Evolutionary conservation across 2,329 filamentous ascomycete genomes (phyloP).

Genomic region (Ambrosiella beaveri): DNA sequence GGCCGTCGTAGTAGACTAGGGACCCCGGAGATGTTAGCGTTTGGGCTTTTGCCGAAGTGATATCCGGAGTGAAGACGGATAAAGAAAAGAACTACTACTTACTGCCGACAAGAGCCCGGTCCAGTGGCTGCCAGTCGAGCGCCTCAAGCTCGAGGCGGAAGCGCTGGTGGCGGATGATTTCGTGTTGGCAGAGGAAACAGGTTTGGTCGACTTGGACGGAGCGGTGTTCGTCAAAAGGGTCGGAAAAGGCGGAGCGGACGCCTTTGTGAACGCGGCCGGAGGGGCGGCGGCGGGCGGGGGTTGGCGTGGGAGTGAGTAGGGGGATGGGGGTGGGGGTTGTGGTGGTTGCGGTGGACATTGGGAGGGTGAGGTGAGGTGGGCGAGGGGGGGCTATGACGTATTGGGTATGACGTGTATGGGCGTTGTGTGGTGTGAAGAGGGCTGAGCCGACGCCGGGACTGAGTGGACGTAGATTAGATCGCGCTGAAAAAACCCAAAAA

Average conservation of each 20-base stretch:
- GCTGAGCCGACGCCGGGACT: no score
- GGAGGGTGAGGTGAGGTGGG: neutral
- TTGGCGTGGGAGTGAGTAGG: neutral
- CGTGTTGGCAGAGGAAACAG: conserved; percentile 11
- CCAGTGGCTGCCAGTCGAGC: neutral
- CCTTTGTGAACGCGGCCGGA: conserved; percentile 4
- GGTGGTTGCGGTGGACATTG: neutral
- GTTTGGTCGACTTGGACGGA: conserved; percentile 12
- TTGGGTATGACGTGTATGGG: no score
- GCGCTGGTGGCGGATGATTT: conserved; percentile 5
- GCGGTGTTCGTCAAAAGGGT: conserved; percentile 10
- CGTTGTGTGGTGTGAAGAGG: no score
- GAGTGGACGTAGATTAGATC: no score
- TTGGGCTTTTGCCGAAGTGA: neutral
- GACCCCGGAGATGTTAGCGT: conserved; percentile 2
- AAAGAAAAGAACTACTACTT: neutral
- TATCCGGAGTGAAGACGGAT: no score
- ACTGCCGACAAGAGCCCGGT: conserved; percentile 8
- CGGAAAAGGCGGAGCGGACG: conserved; percentile 6
- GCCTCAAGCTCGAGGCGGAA: conserved; percentile 10
- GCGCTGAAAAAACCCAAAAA: no score
- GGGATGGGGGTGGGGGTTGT: neutral
- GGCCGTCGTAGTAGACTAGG: conserved; percentile 10
- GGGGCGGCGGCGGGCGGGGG: neutral
- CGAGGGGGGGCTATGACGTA: no score